Conservation (phyloP, 257 asterid species). For the Capsicum chinense region DNA sequence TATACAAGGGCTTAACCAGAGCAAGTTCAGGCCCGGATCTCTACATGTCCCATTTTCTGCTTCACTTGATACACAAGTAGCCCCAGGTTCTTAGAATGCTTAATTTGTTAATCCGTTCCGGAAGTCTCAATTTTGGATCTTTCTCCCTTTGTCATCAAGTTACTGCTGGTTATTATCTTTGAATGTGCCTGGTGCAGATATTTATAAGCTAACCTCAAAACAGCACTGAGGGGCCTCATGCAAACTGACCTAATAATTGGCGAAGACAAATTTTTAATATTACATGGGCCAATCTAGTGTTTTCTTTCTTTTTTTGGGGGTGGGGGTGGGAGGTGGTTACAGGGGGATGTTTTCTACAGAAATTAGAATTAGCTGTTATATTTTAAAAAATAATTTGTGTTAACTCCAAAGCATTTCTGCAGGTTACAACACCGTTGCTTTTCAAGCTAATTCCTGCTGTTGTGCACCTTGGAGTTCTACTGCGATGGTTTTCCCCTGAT, state of each 20-base stretch:
- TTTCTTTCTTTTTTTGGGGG: background rate
- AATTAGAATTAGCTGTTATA: conserved; percentile 1
- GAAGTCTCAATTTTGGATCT: conserved; percentile 9
- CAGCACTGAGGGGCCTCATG: background rate
- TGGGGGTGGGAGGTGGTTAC: background rate
- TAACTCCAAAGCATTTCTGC: conserved; percentile 41
- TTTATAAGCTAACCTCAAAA: background rate
- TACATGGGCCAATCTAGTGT: background rate
- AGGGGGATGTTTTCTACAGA: background rate
- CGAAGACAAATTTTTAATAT: background rate
- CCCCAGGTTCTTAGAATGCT: conserved; percentile 12
- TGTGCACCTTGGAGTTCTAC: conserved; percentile 72
- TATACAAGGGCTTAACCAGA: background rate
- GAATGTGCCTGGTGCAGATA: conserved; percentile 14
- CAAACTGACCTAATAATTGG: background rate
- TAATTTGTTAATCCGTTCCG: background rate
- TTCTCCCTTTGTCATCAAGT: background rate
- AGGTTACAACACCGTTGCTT: conserved; percentile 83
- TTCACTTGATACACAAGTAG: background rate
- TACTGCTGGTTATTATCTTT: conserved; percentile 12
- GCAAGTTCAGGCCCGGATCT: background rate
- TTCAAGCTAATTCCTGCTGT: conserved; percentile 86
- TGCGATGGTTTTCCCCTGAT: conserved; percentile 78
- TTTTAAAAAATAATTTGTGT: conserved; percentile 17
- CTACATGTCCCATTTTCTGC: conserved; percentile 2